Evolutionary conservation across 1,139 yeast genomes (phyloP).

Genomic region (Taphrina communis): DNA sequence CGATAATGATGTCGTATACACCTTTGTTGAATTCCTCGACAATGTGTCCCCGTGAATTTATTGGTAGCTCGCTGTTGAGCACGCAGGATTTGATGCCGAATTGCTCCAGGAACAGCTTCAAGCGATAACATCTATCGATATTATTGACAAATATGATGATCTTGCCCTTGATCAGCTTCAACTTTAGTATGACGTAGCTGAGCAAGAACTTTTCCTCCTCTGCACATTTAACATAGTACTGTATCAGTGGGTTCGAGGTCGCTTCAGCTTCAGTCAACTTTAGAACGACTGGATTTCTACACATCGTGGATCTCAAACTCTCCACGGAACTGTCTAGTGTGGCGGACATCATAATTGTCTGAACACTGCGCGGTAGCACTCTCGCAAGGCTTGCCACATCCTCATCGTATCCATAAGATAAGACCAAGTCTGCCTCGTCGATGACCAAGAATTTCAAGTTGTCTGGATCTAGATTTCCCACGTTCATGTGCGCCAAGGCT

Average conservation of each 20-base stretch:
- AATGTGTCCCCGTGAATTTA: conserved; percentile 89
- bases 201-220: conserved; percentile 92
- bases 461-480: conserved; percentile 54
- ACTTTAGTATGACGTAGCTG: conserved; percentile 88
- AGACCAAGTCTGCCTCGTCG: conserved; percentile 92
- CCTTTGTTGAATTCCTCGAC: conserved; percentile 94
- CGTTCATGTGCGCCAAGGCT: conserved; percentile 58
- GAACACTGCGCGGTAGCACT: conserved; percentile 73
- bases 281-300: conserved; percentile 84
- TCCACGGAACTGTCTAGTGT: conserved; percentile 87
- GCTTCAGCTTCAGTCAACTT: conserved; percentile 64
- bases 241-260: conserved; percentile 57
- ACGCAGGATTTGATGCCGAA: conserved; percentile 91
- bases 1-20: conserved; percentile 83
- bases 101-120: conserved; percentile 88
- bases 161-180: conserved; percentile 87
- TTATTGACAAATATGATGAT: conserved; percentile 88
- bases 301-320: conserved; percentile 73
- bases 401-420: conserved; percentile 88
- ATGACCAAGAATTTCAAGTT: conserved; percentile 74
- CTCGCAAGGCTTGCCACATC: conserved; percentile 70
- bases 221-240: conserved; percentile 81
- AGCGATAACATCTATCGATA: conserved; percentile 92
- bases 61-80: conserved; percentile 88
- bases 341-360: conserved; percentile 95